These are phyloP conservation scores for Aquilaria agallochum DNA, from an alignment of 441 rosid species.

Conservation along the genomic window DNA sequence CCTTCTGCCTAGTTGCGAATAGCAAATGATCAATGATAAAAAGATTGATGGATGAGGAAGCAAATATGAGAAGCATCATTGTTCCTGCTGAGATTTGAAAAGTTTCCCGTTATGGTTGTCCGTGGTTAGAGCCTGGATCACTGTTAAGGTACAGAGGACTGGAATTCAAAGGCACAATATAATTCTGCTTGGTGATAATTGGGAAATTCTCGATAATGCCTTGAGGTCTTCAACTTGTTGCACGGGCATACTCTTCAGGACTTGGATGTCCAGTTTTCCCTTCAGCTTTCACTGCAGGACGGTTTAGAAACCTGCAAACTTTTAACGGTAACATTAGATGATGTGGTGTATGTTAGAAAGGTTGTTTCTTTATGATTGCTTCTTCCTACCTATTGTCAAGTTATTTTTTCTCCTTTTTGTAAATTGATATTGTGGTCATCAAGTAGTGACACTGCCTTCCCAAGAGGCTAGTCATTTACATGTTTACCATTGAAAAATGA, in stretches of 20 bases:
- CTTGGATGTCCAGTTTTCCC: slow-evolving; percentile 20
- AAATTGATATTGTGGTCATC: too few relatives aligned
- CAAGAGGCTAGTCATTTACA: too few relatives aligned
- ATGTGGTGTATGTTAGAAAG: background rate
- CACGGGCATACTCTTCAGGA: slow-evolving; percentile 50
- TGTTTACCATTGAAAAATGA: too few relatives aligned
- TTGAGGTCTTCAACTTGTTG: slow-evolving; percentile 62
- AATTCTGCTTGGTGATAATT: slow-evolving; percentile 33
- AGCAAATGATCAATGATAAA: slow-evolving; percentile 35
- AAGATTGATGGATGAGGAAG: slow-evolving; percentile 34
- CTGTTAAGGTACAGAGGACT: slow-evolving; percentile 28
- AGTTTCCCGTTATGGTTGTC: slow-evolving; percentile 32
- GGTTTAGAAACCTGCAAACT: slow-evolving; percentile 44
- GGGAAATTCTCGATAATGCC: slow-evolving; percentile 41
- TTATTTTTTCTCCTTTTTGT: too few relatives aligned
- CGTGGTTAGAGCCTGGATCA: slow-evolving; percentile 46
- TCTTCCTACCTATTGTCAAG: too few relatives aligned
- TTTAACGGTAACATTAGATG: background rate
- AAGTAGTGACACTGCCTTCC: too few relatives aligned
- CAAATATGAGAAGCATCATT: slow-evolving; percentile 32
- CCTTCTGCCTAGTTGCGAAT: slow-evolving; percentile 34
- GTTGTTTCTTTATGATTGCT: too few relatives aligned
- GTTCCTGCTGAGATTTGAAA: slow-evolving; percentile 57
- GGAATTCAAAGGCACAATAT: slow-evolving; percentile 35
- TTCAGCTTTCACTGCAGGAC: slow-evolving; percentile 36